Base-by-base conservation (phyloP, 176 grass and related monocot genomes). In the Musa itinerans region DNA sequence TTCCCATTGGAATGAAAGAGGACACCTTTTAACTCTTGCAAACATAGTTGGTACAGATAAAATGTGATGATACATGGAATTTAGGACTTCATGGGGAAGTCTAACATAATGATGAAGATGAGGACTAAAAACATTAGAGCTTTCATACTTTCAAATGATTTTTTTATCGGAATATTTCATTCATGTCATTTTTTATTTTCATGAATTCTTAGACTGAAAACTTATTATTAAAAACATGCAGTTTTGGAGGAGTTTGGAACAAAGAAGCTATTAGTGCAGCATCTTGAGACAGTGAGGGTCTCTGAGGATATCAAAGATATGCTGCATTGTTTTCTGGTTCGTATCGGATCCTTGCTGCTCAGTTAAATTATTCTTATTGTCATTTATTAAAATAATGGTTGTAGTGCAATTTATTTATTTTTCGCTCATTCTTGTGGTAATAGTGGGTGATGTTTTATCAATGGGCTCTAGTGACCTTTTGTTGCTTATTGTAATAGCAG, bases 211-310 rank as follows among this genome's bases (percentile, higher is more conserved):
- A 34, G 22, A 51, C 9, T 15, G 43, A 63, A 65, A 25, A 69
- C 52, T 56, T 79, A 13, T 73, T 19, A 49, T 52, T 25, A 2
- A 78, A 29, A 29, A 27, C 10, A 23, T 72, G 43, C 55, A 88
- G 63, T 22, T 85, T 74, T 51, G 52, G 86, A 91, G 80, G 90
- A 87, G 68, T 53, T 77, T 10, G 82, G 68, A 9, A 61, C 85
- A 62, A 98, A 93, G 82, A 98, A 93, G 81, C 56, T 98, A 80
- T 80, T 93, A 50, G 75, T 86, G 43, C 94, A 93, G 63, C 90
- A 91, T 56, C 43, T 98, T 52, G 86, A 98, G 53, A 98, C 90
- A 34, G 55, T 91, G 9, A 81, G 82, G 43, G 62, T 85, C 17
- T 89, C 90, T 63, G 78, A 81, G 63, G 77, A 82, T 23, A 81